A percentile compares a stretch with the other conserved stretches of the same genome.
These are phyloP conservation scores for Wolfiporia cocos DNA, from an alignment of 1,284 basidiomycete species.

Conservation along the genomic window DNA sequence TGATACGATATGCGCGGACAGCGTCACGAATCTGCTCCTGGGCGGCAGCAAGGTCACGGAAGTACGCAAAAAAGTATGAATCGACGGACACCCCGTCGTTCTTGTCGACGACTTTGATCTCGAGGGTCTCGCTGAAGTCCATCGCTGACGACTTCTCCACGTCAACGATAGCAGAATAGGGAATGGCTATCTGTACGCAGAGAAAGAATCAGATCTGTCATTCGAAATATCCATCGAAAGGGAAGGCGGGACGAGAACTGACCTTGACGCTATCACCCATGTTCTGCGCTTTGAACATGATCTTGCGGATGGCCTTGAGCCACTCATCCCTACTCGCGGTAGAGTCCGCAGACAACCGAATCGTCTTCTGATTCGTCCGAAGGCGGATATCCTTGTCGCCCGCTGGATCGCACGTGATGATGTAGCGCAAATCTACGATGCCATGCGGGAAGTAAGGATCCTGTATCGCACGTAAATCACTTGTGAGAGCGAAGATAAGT, in stretches of 20 bases:
- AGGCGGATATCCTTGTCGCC: constrained; percentile 74
- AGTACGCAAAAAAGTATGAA: constrained; percentile 93
- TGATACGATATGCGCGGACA: constrained; percentile 50
- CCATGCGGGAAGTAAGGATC: constrained; percentile 97
- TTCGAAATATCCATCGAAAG: background rate
- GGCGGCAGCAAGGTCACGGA: constrained; percentile 71
- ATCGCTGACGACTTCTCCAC: constrained; percentile 84
- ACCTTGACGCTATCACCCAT: constrained; percentile 93
- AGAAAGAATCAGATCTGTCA: background rate
- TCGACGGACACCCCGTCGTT: constrained; percentile 75
- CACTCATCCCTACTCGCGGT: constrained; percentile 82
- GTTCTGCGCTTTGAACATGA: constrained; percentile 93
- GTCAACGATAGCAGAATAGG: constrained; percentile 84
- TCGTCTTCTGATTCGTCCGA: constrained; percentile 73
- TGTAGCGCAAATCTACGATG: constrained; percentile 90
- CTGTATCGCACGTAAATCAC: constrained; percentile 31
- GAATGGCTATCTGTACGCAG: constrained; percentile 79
- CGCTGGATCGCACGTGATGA: constrained; percentile 77
- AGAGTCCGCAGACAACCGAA: constrained; percentile 75
- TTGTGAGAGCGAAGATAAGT: constrained; percentile 1
- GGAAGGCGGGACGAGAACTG: constrained; percentile 4
- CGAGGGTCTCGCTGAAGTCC: constrained; percentile 93
- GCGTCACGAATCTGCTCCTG: constrained; percentile 75
- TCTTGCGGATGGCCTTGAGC: constrained; percentile 89
- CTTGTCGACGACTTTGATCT: constrained; percentile 86